These are phyloP conservation scores for Trametes sp. DNA, from an alignment of 1,284 basidiomycete species.

Conservation along the genomic window DNA sequence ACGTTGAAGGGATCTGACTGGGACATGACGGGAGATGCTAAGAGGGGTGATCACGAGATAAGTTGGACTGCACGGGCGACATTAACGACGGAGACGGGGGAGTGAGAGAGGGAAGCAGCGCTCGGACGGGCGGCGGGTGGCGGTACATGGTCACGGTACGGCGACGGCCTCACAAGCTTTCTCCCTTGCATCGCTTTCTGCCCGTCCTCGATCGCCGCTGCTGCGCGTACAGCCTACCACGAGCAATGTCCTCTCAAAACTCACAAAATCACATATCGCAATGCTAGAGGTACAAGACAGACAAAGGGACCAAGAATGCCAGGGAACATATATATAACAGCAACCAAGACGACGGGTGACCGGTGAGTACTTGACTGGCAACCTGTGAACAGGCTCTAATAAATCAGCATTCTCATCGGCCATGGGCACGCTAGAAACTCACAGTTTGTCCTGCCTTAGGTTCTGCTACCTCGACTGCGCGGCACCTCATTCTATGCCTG, in stretches of 20 bases:
- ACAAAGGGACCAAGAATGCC: neutral
- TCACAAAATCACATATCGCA: neutral
- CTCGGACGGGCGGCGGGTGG: slow-evolving; percentile 16
- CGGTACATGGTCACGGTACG: slow-evolving; percentile 15
- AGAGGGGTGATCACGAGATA: neutral
- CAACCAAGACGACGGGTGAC: neutral
- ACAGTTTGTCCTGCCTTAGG: neutral
- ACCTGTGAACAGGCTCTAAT: neutral
- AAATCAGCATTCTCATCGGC: neutral
- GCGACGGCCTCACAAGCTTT: neutral
- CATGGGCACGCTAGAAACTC: neutral
- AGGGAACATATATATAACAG: neutral
- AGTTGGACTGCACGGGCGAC: neutral
- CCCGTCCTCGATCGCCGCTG: neutral
- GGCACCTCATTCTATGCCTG: neutral
- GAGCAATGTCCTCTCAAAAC: too few relatives aligned
- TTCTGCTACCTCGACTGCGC: neutral
- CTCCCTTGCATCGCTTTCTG: slow-evolving; percentile 5
- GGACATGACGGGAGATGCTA: slow-evolving; percentile 31
- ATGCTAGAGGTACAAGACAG: neutral
- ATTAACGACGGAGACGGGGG: slow-evolving; percentile 7
- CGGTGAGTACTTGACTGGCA: too few relatives aligned
- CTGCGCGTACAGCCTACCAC: neutral
- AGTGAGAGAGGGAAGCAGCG: slow-evolving; percentile 2
- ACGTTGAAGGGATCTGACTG: slow-evolving; percentile 29